phyloP scores from a whole-genome alignment of 176 grass and related monocot species.

The Zoysia pacifica region DNA sequence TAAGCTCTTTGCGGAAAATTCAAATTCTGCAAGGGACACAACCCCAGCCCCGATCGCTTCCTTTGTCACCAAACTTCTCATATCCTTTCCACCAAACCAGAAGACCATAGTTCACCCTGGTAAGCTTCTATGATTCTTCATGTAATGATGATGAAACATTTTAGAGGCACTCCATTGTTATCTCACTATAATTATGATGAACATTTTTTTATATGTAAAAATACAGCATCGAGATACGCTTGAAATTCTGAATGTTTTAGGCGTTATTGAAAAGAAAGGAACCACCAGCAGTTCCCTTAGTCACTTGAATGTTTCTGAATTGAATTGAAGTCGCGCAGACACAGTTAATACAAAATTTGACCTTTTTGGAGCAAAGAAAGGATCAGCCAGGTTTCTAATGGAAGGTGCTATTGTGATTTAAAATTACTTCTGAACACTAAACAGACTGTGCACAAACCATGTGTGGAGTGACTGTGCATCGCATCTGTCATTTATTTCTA shows the following conservation, averaged over 20 bases:
- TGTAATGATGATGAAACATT: not conserved
- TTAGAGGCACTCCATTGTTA: not conserved
- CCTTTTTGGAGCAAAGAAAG: not conserved
- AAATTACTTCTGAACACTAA: constrained; percentile 6
- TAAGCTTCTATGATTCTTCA: constrained; percentile 24
- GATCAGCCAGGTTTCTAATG: constrained; percentile 21
- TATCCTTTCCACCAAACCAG: constrained; percentile 64
- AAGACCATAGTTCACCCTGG: constrained; percentile 79
- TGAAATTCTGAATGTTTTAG: constrained; percentile 9
- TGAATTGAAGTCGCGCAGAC: not conserved
- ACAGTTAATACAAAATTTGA: not conserved
- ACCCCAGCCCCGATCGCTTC: constrained; percentile 77
- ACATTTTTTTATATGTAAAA: not conserved
- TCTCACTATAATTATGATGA: not conserved
- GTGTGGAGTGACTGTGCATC: not conserved
- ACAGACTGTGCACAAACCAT: not conserved
- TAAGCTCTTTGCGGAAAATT: constrained; percentile 80
- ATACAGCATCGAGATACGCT: not conserved
- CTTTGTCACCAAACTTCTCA: constrained; percentile 84
- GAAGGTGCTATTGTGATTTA: not conserved
- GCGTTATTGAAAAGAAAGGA: constrained; percentile 2
- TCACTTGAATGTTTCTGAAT: not conserved
- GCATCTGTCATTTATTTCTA: constrained; percentile 15
- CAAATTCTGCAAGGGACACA: constrained; percentile 58
- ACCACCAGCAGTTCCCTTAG: constrained; percentile 12